Evolutionary conservation across 805 yeast species (phyloP).

Genomic region (Jamesozyma lodderae): DNA sequence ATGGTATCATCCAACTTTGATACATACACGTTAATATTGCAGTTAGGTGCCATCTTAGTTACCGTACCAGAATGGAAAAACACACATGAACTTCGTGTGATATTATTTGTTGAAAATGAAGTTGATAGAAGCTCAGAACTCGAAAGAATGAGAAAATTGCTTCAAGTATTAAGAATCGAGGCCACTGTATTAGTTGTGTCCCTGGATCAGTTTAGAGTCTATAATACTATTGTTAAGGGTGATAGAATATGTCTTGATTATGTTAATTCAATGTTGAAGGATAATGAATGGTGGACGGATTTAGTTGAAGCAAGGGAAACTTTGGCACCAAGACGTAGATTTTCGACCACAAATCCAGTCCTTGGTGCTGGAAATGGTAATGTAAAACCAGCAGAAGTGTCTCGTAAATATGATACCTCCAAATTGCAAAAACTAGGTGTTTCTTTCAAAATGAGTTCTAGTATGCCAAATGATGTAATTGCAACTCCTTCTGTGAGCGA

Average conservation of each 20-base stretch:
- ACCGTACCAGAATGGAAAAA: constrained; percentile 92
- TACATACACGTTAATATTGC: constrained; percentile 88
- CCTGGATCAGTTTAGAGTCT: constrained; percentile 47
- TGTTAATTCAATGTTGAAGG: constrained; percentile 42
- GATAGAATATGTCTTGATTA: constrained; percentile 34
- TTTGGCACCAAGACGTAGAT: constrained; percentile 21
- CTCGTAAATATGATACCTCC: constrained; percentile 39
- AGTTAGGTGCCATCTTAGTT: constrained; percentile 82
- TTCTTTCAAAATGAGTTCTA: constrained; percentile 68
- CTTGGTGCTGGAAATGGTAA: constrained; percentile 12
- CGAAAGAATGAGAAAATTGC: constrained; percentile 48
- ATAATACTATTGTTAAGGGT: constrained; percentile 74
- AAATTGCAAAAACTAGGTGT: constrained; percentile 70
- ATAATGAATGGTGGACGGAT: constrained; percentile 85
- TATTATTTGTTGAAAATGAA: constrained; percentile 78
- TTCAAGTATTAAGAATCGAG: constrained; percentile 72
- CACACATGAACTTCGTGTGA: constrained; percentile 65
- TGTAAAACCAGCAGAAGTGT: constrained; percentile 11
- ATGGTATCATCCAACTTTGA: constrained; percentile 84
- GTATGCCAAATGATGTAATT: constrained; percentile 32
- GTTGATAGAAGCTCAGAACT: constrained; percentile 65
- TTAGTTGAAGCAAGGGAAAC: constrained; percentile 48
- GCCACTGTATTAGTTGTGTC: constrained; percentile 74
- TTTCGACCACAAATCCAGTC: constrained; percentile 25
- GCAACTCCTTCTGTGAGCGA: constrained; percentile 24